phyloP scores from a whole-genome alignment of 495 filamentous ascomycete genomes.

The Saxispiralis lemnorum region DNA sequence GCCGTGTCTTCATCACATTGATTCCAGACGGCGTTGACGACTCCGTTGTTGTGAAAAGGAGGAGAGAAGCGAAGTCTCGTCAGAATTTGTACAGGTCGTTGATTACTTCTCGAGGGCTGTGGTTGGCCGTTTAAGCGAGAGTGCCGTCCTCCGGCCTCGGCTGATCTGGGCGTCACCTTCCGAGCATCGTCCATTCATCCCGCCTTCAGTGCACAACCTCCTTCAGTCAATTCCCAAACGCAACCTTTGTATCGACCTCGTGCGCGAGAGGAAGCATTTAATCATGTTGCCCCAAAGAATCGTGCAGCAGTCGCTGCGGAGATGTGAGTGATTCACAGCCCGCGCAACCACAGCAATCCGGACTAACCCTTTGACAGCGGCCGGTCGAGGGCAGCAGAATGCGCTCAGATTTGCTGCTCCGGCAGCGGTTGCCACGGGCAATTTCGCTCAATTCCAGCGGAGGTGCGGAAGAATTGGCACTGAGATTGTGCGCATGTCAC shows the following conservation, averaged over 20 bases:
- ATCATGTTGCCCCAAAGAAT: slow-evolving; percentile 51
- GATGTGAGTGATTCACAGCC: slow-evolving; percentile 35
- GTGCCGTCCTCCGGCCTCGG: not conserved
- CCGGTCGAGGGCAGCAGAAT: slow-evolving; percentile 30
- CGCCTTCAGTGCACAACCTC: not conserved
- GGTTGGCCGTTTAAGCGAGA: not conserved
- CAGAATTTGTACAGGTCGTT: not conserved
- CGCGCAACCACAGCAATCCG: slow-evolving; percentile 18
- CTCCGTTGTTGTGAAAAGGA: slow-evolving; percentile 8
- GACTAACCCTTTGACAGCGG: slow-evolving; percentile 20
- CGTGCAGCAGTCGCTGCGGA: slow-evolving; percentile 48
- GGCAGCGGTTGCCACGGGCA: slow-evolving; percentile 11
- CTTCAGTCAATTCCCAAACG: no score
- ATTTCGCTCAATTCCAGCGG: slow-evolving; percentile 6
- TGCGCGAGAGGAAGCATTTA: not conserved
- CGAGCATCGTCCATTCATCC: not conserved
- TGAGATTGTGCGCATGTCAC: not conserved
- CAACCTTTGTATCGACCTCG: slow-evolving; percentile 8
- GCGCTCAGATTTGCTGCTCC: slow-evolving; percentile 30
- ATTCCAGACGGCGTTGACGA: slow-evolving; percentile 12
- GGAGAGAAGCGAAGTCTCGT: not conserved
- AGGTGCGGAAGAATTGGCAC: slow-evolving; percentile 7
- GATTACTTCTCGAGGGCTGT: not conserved
- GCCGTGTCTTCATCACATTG: slow-evolving; percentile 9
- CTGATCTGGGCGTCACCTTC: not conserved